phyloP scores from a whole-genome alignment of 495 filamentous ascomycete species.

The Delitschia confertaspora region DNA sequence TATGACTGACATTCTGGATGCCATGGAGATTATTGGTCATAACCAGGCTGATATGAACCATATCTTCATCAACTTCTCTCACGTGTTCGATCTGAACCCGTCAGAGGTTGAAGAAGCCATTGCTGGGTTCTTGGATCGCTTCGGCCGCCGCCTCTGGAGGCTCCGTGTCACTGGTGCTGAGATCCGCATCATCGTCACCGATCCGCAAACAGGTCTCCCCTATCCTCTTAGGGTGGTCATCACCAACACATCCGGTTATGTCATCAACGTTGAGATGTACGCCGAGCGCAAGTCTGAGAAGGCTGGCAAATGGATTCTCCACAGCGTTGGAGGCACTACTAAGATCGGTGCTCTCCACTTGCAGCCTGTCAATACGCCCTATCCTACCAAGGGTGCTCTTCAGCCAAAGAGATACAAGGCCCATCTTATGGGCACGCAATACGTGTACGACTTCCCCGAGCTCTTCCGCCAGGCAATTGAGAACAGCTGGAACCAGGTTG shows the following conservation, averaged over 20 bases:
- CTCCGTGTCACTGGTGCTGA: slow-evolving; percentile 95
- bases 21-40: slow-evolving; percentile 95
- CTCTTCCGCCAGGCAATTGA: slow-evolving; percentile 97
- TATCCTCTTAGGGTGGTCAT: slow-evolving; percentile 94
- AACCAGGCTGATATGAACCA: slow-evolving; percentile 99
- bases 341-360: slow-evolving; percentile 96
- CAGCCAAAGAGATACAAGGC: slow-evolving; percentile 99
- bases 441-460: slow-evolving; percentile 99
- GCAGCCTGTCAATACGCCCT: slow-evolving; percentile 79
- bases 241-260: slow-evolving; percentile 97
- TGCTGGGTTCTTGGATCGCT: slow-evolving; percentile 90
- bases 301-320: slow-evolving; percentile 89
- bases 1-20: slow-evolving; percentile 96
- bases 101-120: slow-evolving; percentile 89
- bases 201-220: slow-evolving; percentile 70
- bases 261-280: slow-evolving; percentile 96
- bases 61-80: slow-evolving; percentile 99
- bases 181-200: slow-evolving; percentile 96
- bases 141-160: slow-evolving; percentile 90
- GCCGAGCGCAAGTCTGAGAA: slow-evolving; percentile 97
- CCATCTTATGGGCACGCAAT: slow-evolving; percentile 97
- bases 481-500: slow-evolving; percentile 77
- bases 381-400: slow-evolving; percentile 96
- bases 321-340: slow-evolving; percentile 88
- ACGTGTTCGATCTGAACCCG: slow-evolving; percentile 85